A percentile compares a stretch with the other conserved stretches of the same genome.
Conservation (phyloP, 1,284 basidiomycete species). For the Agroathelia rolfsii region DNA sequence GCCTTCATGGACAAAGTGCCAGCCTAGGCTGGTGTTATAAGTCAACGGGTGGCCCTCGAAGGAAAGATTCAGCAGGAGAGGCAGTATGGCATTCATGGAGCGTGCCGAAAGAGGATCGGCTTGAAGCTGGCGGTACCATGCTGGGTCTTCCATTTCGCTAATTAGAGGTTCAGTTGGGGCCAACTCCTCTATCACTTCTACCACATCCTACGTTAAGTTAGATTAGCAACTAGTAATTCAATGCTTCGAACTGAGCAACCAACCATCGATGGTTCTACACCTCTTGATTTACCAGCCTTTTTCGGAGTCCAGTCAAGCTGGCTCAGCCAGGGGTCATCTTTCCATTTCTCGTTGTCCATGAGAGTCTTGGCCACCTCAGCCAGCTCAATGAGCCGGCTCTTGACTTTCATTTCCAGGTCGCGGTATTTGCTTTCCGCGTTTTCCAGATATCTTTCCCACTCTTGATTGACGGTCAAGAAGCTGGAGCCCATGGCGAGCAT, state of each 20-base stretch:
- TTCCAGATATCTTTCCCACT: constrained; percentile 79
- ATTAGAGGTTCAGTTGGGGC: background rate
- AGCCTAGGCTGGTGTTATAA: constrained; percentile 53
- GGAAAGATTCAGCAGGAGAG: constrained; percentile 68
- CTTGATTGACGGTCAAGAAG: constrained; percentile 83
- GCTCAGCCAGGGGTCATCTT: constrained; percentile 75
- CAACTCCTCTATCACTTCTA: background rate
- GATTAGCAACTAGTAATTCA: background rate
- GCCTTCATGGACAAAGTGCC: constrained; percentile 46
- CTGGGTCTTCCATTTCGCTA: constrained; percentile 30
- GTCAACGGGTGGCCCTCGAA: constrained; percentile 66
- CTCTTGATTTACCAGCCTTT: constrained; percentile 61
- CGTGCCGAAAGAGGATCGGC: constrained; percentile 39
- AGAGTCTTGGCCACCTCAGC: constrained; percentile 51
- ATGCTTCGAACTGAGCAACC: constrained; percentile 18
- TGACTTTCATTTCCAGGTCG: constrained; percentile 69
- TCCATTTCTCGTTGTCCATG: constrained; percentile 44
- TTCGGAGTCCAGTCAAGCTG: constrained; percentile 98
- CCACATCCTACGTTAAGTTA: too few relatives aligned
- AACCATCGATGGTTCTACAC: constrained; percentile 25
- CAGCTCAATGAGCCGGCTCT: constrained; percentile 54
- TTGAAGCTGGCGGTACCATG: constrained; percentile 69
- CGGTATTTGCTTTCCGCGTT: constrained; percentile 75
- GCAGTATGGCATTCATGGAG: constrained; percentile 59
- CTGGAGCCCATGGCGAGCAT: constrained; percentile 88